These are phyloP conservation scores for Wickerhamiella qilinensis DNA, from an alignment of 805 yeast species.

Conservation along the genomic window DNA sequence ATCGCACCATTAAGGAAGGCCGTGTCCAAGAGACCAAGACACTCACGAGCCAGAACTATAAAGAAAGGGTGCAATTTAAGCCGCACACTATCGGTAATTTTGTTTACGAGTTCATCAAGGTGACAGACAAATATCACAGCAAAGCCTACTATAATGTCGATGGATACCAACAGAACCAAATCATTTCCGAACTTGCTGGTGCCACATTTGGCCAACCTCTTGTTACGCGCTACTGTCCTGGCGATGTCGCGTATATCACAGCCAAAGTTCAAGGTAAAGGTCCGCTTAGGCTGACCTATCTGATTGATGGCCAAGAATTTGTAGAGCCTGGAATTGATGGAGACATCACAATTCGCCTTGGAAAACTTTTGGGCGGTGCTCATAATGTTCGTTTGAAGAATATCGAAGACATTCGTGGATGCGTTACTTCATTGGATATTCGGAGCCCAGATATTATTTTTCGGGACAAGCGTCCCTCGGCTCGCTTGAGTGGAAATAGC, in stretches of 20 bases:
- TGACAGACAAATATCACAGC: conserved; percentile 28
- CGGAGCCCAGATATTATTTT: conserved; percentile 53
- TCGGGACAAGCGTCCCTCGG: conserved; percentile 51
- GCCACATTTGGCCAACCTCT: conserved; percentile 21
- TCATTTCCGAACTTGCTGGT: conserved; percentile 24
- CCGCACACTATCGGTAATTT: conserved; percentile 76
- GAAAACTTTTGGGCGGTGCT: conserved; percentile 40
- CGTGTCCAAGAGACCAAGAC: conserved; percentile 19
- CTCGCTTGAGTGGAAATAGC: conserved; percentile 29
- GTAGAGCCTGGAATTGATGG: conserved; percentile 27
- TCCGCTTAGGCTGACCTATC: conserved; percentile 61
- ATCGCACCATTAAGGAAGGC: conserved; percentile 31
- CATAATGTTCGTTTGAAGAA: conserved; percentile 47
- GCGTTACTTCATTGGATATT: conserved; percentile 54
- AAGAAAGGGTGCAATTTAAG: conserved; percentile 45
- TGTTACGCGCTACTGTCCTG: conserved; percentile 29
- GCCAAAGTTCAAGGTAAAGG: conserved; percentile 59
- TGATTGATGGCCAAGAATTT: conserved; percentile 23
- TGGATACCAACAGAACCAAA: conserved; percentile 17
- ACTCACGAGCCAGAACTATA: conserved; percentile 20
- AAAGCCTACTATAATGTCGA: conserved; percentile 11
- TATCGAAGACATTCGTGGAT: conserved; percentile 59
- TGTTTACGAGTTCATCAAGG: conserved; percentile 59
- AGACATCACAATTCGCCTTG: conserved; percentile 26
- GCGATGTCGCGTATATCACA: conserved; percentile 32